Base-by-base conservation (phyloP, 306 rosid species). In the Gastrolobium villosum region DNA sequence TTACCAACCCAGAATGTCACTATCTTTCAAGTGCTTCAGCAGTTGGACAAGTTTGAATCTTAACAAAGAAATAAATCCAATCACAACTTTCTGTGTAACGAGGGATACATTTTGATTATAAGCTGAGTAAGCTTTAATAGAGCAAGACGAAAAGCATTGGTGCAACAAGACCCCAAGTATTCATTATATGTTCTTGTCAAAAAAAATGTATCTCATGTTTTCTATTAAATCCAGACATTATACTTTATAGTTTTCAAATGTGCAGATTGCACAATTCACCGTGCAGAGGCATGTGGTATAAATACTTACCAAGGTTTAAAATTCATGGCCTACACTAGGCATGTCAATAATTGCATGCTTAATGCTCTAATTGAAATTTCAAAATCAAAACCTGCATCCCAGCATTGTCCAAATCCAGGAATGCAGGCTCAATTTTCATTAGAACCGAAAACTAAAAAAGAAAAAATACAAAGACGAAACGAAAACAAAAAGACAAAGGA, bases 11-110 rank as follows among this genome's bases (percentile, higher is more conserved):
- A 89, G 81, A 87, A 82, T 75, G 70, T 88, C 67, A 89, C 97
- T 39, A 83, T 95, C 88, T 88, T 88, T 82, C 96, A 92, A 87
- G 84, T 89, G 92, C 96, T 95, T 62, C 97, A 88, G 74, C 94
- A 91, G 72, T 68, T 87, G 60, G 94, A 95, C 79, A 88, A 93
- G 70, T 89, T 90, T 76, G 94, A 92, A 80, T 72, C 94, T n/a
- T 85, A 57, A 84, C 11, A 36, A 53, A 65, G 62, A 57, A 71
- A 36, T 45, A 61, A 54, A 20, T 70, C 67, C 40, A 65, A 59
- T 62, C 71, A 79, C 76, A 43, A 59, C 80, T 67, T 26, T 49
- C 70, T 72, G 45, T 64, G 84, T 55, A 62, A 36, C 7, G 53
- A 85, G 59, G 63, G 68, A 74, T 50, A 48, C 83, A 49, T 53